Evolutionary conservation across 2,329 filamentous ascomycete species (phyloP).

Genomic region (Didymosphaeria variabile): DNA sequence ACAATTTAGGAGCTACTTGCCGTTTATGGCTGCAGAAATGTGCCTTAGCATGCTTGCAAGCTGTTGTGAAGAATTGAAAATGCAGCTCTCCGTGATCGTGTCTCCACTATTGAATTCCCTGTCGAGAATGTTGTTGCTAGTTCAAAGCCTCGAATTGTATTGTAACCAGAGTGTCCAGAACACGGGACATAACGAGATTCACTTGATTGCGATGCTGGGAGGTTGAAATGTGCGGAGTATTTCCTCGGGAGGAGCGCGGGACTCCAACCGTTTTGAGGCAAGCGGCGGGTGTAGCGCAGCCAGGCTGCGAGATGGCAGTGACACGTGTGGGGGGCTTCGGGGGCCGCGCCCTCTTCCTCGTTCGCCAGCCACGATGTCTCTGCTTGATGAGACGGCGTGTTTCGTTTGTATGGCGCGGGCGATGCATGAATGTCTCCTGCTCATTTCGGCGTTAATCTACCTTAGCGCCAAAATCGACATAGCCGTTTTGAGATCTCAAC

Average conservation of each 20-base stretch:
- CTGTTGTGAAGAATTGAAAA: background rate
- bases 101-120: background rate
- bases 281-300: slow-evolving; percentile 15
- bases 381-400: slow-evolving; percentile 2
- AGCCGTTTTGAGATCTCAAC: slow-evolving; percentile 19
- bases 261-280: slow-evolving; percentile 15
- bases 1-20: no score
- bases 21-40: background rate
- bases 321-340: slow-evolving; percentile 8
- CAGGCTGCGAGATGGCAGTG: slow-evolving; percentile 14
- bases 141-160: background rate
- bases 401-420: slow-evolving; percentile 16
- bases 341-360: slow-evolving; percentile 10
- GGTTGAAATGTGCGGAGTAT: slow-evolving; percentile 29
- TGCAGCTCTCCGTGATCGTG: background rate
- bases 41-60: background rate
- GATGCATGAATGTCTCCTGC: slow-evolving; percentile 20
- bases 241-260: slow-evolving; percentile 17
- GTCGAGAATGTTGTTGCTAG: background rate
- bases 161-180: background rate
- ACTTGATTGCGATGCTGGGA: background rate
- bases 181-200: background rate
- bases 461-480: slow-evolving; percentile 23
- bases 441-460: slow-evolving; percentile 26
- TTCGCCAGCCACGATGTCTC: slow-evolving; percentile 6